Conservation (phyloP, 2,329 filamentous ascomycete genomes). For the Periglandula ipomoeae region DNA sequence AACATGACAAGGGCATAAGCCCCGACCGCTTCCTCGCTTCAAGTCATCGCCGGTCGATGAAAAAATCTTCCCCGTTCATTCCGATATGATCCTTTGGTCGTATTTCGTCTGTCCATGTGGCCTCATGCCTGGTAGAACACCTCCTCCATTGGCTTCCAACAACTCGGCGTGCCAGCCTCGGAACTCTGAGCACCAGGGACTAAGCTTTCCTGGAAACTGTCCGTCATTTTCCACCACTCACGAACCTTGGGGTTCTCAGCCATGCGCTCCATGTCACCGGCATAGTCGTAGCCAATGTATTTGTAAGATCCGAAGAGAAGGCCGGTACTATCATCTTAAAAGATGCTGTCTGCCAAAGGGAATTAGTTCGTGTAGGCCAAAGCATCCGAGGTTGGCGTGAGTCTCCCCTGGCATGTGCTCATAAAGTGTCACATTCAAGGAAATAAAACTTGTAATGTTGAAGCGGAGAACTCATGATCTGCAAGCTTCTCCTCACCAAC, state of each 20-base stretch:
- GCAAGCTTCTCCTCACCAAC: neutral
- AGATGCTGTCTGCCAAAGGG: conserved; percentile 55
- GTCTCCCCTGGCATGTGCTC: neutral
- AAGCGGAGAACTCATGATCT: neutral
- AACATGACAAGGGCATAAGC: too few species aligned
- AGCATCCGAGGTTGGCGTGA: neutral
- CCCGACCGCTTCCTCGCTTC: too few species aligned
- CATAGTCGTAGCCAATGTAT: conserved; percentile 65
- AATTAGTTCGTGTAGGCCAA: neutral
- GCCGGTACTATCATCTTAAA: conserved; percentile 51
- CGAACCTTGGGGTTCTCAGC: conserved; percentile 60
- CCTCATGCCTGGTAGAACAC: conserved; percentile 52
- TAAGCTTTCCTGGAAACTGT: conserved; percentile 60
- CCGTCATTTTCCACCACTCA: conserved; percentile 77
- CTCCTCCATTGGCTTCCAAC: conserved; percentile 63
- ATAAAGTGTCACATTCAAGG: neutral
- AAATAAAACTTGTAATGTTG: neutral
- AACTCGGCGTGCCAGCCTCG: conserved; percentile 48
- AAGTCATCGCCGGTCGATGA: neutral
- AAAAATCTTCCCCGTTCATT: neutral
- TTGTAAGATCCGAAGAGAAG: conserved; percentile 71
- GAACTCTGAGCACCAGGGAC: conserved; percentile 51
- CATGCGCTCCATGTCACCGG: conserved; percentile 70
- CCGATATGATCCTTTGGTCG: neutral
- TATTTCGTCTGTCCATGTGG: neutral